Conservation (phyloP, 2,329 filamentous ascomycete species). For the Aspergillus sergii region DNA sequence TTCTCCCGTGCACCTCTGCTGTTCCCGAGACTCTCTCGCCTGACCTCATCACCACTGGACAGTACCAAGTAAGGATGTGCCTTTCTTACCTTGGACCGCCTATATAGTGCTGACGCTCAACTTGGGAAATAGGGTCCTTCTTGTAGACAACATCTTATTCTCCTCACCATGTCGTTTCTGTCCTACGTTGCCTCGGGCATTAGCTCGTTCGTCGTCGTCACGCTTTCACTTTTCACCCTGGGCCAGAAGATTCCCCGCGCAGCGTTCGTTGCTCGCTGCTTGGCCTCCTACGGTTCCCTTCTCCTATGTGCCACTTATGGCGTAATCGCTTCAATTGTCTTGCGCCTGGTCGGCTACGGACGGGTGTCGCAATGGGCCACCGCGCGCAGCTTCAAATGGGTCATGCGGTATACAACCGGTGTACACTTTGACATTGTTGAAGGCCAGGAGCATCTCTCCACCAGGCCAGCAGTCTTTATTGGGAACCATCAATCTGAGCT, state of each 20-base stretch:
- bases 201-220: constrained; percentile 65
- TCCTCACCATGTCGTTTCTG: constrained; percentile 60
- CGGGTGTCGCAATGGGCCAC: constrained; percentile 84
- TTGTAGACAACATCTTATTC: not conserved
- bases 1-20: constrained; percentile 2
- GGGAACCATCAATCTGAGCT: constrained; percentile 97
- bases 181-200: constrained; percentile 62
- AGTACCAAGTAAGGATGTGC: constrained; percentile 5
- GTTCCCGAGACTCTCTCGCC: constrained; percentile 13
- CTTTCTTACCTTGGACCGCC: not conserved
- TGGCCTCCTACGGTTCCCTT: constrained; percentile 50
- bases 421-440: constrained; percentile 73
- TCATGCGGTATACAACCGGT: constrained; percentile 75
- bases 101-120: not conserved
- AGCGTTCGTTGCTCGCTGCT: constrained; percentile 50
- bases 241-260: constrained; percentile 46
- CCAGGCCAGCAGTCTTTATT: constrained; percentile 84
- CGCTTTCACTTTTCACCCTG: constrained; percentile 51
- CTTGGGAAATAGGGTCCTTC: not conserved
- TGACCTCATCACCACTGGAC: constrained; percentile 18
- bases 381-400: constrained; percentile 75
- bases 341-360: constrained; percentile 71
- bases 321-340: constrained; percentile 69
- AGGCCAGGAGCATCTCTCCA: constrained; percentile 65
- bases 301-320: constrained; percentile 68